A percentile compares a stretch with the other conserved stretches of the same genome.
phyloP scores from a whole-genome alignment of 495 filamentous ascomycete species.

The Oleoguttula mirabilis region DNA sequence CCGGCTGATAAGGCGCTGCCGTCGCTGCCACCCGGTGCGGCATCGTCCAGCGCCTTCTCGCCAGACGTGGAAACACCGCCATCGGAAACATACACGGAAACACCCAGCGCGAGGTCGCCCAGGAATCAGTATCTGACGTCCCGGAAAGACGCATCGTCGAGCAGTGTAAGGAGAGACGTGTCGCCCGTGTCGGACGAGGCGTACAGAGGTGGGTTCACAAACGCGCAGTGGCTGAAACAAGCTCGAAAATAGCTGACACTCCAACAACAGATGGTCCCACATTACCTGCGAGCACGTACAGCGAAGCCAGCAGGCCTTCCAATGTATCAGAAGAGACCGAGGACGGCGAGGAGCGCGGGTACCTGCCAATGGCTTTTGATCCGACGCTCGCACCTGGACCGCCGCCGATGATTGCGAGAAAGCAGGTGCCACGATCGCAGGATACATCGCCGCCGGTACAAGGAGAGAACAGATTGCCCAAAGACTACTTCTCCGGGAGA shows the following conservation, averaged over 20 bases:
- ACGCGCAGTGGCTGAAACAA: slow-evolving; percentile 9
- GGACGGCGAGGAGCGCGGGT: slow-evolving; percentile 59
- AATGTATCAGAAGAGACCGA: slow-evolving; percentile 35
- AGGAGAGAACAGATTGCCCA: slow-evolving; percentile 6
- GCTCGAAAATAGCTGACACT: slow-evolving; percentile 10
- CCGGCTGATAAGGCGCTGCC: slow-evolving; percentile 87
- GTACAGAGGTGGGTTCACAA: slow-evolving; percentile 26
- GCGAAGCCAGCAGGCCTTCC: slow-evolving; percentile 59
- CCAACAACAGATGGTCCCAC: slow-evolving; percentile 42
- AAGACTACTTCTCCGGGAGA: slow-evolving; percentile 26
- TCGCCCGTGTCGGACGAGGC: slow-evolving; percentile 28
- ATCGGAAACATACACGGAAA: slow-evolving; percentile 52
- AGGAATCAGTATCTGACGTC: slow-evolving; percentile 39
- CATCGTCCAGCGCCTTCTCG: slow-evolving; percentile 46
- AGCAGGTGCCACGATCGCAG: slow-evolving; percentile 14
- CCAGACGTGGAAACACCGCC: slow-evolving; percentile 55
- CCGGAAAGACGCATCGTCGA: slow-evolving; percentile 25
- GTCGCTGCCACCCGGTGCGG: slow-evolving; percentile 69
- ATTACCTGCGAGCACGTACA: slow-evolving; percentile 64
- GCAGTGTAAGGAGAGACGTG: slow-evolving; percentile 26
- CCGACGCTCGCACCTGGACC: slow-evolving; percentile 56
- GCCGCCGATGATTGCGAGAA: slow-evolving; percentile 28
- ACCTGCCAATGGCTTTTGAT: slow-evolving; percentile 85
- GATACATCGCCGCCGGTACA: slow-evolving; percentile 15
- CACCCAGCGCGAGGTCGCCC: slow-evolving; percentile 59